These are phyloP conservation scores for Podospora pseudocomata DNA, from an alignment of 495 filamentous ascomycete species.

Conservation along the genomic window DNA sequence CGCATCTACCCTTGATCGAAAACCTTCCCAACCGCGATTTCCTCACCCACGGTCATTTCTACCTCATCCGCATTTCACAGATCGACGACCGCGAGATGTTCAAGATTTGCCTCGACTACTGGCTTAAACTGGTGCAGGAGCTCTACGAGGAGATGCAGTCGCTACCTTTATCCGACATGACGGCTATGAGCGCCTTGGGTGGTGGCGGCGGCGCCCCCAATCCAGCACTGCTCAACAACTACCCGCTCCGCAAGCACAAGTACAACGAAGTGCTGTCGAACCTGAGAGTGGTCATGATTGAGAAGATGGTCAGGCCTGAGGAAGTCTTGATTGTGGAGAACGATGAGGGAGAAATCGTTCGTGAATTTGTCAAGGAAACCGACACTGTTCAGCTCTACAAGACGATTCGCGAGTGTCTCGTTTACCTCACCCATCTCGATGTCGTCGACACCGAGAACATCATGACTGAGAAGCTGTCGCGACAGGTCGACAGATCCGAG, in stretches of 20 bases:
- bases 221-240: constrained; percentile 74
- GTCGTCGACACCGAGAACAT: constrained; percentile 96
- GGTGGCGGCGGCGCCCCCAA: constrained; percentile 72
- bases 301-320: constrained; percentile 98
- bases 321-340: constrained; percentile 99
- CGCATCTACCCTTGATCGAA: constrained; percentile 86
- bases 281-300: constrained; percentile 95
- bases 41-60: constrained; percentile 92
- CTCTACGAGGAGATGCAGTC: constrained; percentile 98
- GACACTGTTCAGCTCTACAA: constrained; percentile 99
- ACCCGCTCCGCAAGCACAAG: constrained; percentile 93
- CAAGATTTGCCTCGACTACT: constrained; percentile 98
- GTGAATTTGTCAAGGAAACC: constrained; percentile 98
- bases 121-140: constrained; percentile 97
- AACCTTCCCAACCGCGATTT: constrained; percentile 92
- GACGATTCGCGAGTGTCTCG: constrained; percentile 93
- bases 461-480: constrained; percentile 96
- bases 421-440: constrained; percentile 96
- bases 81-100: constrained; percentile 99
- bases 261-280: constrained; percentile 92
- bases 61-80: constrained; percentile 94
- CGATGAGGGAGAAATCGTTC: constrained; percentile 97
- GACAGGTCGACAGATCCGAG: constrained; percentile 89
- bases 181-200: constrained; percentile 66
- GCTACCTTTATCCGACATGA: constrained; percentile 85